These are phyloP conservation scores for Sphaerostilbella broomeana DNA, from an alignment of 2,329 filamentous ascomycete genomes.

Conservation along the genomic window DNA sequence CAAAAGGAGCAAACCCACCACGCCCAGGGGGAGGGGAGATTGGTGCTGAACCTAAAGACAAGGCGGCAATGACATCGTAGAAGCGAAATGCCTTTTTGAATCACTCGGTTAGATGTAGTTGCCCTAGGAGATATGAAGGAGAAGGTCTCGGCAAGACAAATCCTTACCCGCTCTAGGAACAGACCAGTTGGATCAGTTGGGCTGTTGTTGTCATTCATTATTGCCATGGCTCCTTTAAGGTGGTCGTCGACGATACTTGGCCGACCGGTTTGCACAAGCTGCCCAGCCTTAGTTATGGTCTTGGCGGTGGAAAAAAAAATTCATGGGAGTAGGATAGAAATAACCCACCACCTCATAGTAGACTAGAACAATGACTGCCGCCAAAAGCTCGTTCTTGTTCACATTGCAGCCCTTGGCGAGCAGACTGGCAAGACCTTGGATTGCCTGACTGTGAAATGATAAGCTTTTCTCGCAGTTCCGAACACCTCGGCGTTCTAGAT, in stretches of 20 bases:
- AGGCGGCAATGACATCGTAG: conserved; percentile 58
- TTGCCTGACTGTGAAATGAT: conserved; percentile 53
- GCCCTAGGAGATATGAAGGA: neutral
- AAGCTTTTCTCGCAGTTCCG: conserved; percentile 49
- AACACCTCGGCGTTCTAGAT: conserved; percentile 62
- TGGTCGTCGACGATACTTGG: conserved; percentile 56
- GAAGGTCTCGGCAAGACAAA: too few species aligned
- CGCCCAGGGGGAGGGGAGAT: conserved; percentile 44
- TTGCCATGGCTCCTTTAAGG: conserved; percentile 54
- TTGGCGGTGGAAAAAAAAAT: neutral
- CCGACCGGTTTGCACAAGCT: conserved; percentile 55
- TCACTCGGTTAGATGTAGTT: conserved; percentile 18
- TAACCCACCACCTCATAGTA: conserved; percentile 57
- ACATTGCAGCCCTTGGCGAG: conserved; percentile 46
- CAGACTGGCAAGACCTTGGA: conserved; percentile 49
- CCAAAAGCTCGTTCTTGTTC: conserved; percentile 52
- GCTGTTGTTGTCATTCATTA: conserved; percentile 46
- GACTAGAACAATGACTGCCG: conserved; percentile 54
- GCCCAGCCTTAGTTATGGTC: conserved; percentile 15
- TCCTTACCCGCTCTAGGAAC: conserved; percentile 54
- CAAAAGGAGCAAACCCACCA: conserved; percentile 40
- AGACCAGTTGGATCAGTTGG: conserved; percentile 44
- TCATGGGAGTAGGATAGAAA: too few species aligned
- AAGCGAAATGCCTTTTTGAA: conserved; percentile 52
- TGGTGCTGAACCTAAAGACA: conserved; percentile 54